Evolutionary conservation across 2,329 filamentous ascomycete species (phyloP), one percentile per base, ranked within the genome.

Genomic region (Colletotrichum somersetense): DNA sequence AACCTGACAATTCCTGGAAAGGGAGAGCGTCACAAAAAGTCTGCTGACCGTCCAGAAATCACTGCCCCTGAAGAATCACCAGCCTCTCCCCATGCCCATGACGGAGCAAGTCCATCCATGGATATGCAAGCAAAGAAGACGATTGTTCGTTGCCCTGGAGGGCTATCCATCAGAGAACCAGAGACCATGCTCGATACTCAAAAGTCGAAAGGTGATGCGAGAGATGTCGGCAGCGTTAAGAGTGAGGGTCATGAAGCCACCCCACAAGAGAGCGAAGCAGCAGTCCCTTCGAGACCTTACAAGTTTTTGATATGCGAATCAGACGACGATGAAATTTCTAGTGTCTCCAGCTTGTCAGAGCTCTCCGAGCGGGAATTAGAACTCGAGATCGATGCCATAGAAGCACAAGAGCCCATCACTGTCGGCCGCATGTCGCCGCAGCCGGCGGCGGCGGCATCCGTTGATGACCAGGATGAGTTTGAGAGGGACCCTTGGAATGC

Each of bases 401-500:
- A 73, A 16, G 64, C 7, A 66, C 79, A 8, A 75, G 77, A 3
- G 62, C 76, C 5, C 64, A 78, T 2, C 42, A 71, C 4, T 61
- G 67, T 8, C 16, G 53, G 58, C 44, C 56, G 61, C 3, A 12
- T 73, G 74, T 68, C 62, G 67, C 67, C 23, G 52, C 68, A 55
- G 56, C 61, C 55, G 65, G 18, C 16, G 46, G 46, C 53, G 62
- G 73, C 68, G 48, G 69, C 67, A 40, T 76, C 76, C 18, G 77
- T 80, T 0, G 84, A 86, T n/a, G 84, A 86, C 8, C 84, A 83
- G 12, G 87, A 89, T 74, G 88, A 89, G 67, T 87, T 86, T 61
- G 85, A 88, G 73, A 82, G 84, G 33, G 83, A 87, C 64, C 84
- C 85, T 10, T 89, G 87, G 87, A 88, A 89, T 74, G 87, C 87